Conservation (phyloP, 805 yeast genomes). For the Saturnispora quitensis region DNA sequence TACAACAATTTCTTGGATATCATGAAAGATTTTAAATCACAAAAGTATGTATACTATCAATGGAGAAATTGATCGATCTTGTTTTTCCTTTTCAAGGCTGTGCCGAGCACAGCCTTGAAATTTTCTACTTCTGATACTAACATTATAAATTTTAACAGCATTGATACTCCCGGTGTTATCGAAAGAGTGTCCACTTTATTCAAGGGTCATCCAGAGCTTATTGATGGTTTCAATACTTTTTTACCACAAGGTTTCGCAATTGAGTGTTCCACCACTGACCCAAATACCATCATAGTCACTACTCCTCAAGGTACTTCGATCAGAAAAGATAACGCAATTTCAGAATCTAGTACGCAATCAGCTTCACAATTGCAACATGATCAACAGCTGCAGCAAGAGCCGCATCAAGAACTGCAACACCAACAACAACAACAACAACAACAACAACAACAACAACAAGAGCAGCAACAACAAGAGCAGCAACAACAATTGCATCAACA, state of each 20-base stretch:
- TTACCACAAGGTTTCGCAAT: slow-evolving; percentile 94
- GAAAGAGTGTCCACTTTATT: slow-evolving; percentile 88
- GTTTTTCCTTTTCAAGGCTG: neutral
- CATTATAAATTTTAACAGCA: slow-evolving; percentile 28
- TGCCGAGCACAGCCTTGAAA: slow-evolving; percentile 5
- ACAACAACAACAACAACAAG: slow-evolving; percentile 7
- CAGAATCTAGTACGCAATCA: slow-evolving; percentile 4
- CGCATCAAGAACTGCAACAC: neutral
- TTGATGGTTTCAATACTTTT: slow-evolving; percentile 96
- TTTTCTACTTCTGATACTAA: slow-evolving; percentile 14
- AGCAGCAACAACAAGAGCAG: neutral
- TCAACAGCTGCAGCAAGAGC: slow-evolving; percentile 7
- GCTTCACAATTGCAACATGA: slow-evolving; percentile 23
- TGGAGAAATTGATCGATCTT: neutral
- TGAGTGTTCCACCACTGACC: slow-evolving; percentile 89
- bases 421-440: slow-evolving; percentile 22
- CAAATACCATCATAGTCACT: slow-evolving; percentile 86
- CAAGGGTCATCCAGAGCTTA: slow-evolving; percentile 85
- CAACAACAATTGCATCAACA: slow-evolving; percentile 15
- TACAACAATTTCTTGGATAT: slow-evolving; percentile 94
- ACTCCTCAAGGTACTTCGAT: slow-evolving; percentile 90
- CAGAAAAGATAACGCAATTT: slow-evolving; percentile 43
- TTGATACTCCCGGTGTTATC: slow-evolving; percentile 97
- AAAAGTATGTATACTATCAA: slow-evolving; percentile 40
- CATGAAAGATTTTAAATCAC: slow-evolving; percentile 98